Evolutionary conservation across 2,329 filamentous ascomycete genomes (phyloP).

Genomic region (Dothistroma pini): DNA sequence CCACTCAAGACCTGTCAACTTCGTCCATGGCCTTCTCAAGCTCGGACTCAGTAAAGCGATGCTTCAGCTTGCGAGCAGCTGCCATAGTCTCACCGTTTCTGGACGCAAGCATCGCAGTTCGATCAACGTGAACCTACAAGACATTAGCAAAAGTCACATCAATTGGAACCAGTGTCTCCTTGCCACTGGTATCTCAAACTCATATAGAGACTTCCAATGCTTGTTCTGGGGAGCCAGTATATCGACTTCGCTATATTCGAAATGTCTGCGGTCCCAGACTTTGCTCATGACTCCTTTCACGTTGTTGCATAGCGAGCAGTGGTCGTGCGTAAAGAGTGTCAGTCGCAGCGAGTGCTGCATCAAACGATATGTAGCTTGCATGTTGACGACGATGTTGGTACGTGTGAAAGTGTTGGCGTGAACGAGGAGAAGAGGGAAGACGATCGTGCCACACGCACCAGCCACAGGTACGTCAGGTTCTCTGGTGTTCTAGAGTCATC

Average conservation of each 20-base stretch:
- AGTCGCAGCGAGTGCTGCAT: slow-evolving; percentile 38
- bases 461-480: slow-evolving; percentile 1
- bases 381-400: not conserved
- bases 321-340: slow-evolving; percentile 70
- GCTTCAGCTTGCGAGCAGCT: slow-evolving; percentile 70
- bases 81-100: slow-evolving; percentile 55
- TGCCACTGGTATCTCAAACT: slow-evolving; percentile 76
- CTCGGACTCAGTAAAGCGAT: slow-evolving; percentile 66
- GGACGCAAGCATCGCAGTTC: slow-evolving; percentile 44
- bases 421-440: not conserved
- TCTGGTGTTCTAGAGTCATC: slow-evolving; percentile 3
- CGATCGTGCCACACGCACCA: not conserved
- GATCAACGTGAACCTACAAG: slow-evolving; percentile 59
- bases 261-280: slow-evolving; percentile 64
- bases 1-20: slow-evolving; percentile 33
- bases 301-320: slow-evolving; percentile 66
- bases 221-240: slow-evolving; percentile 49
- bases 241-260: slow-evolving; percentile 66
- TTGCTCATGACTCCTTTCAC: slow-evolving; percentile 65
- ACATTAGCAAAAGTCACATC: not conserved
- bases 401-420: not conserved
- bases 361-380: slow-evolving; percentile 15
- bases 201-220: slow-evolving; percentile 5
- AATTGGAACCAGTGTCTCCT: slow-evolving; percentile 15
- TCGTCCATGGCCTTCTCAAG: slow-evolving; percentile 66